Percentiles rank a stretch among this genome's conserved stretches.
These are phyloP conservation scores for Pseudocercospora crystallina DNA, from an alignment of 2,329 filamentous ascomycete genomes.

Conservation along the genomic window DNA sequence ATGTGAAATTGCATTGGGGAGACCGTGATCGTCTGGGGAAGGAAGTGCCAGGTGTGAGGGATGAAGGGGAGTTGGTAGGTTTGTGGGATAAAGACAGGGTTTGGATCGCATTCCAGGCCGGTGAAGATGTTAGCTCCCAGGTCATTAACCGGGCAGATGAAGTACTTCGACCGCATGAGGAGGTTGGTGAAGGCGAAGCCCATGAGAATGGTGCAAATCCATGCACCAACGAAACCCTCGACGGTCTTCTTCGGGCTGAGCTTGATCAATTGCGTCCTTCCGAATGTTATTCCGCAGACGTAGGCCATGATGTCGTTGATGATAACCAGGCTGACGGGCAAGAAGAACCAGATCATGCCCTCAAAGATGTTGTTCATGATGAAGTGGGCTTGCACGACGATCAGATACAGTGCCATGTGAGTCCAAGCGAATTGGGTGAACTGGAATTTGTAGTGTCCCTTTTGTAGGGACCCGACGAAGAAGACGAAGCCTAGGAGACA, in stretches of 20 bases:
- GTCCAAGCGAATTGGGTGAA: conserved; percentile 99
- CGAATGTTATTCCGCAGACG: conserved; percentile 94
- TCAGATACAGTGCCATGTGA: conserved; percentile 97
- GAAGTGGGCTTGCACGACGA: conserved; percentile 97
- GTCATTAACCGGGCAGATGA: conserved; percentile 96
- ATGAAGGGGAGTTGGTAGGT: conserved; percentile 65
- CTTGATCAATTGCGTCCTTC: conserved; percentile 94
- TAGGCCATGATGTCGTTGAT: conserved; percentile 99
- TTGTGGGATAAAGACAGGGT: conserved; percentile 83
- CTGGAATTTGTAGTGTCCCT: conserved; percentile 96
- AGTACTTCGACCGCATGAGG: conserved; percentile 89
- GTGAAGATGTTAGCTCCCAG: conserved; percentile 91
- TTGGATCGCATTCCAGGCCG: conserved; percentile 83
- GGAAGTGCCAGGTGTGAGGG: conserved; percentile 64
- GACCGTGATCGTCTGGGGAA: conserved; percentile 70
- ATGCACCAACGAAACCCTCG: conserved; percentile 90
- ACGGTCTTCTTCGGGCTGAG: conserved; percentile 99
- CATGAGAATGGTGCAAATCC: conserved; percentile 90
- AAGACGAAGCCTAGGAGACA: conserved; percentile 79
- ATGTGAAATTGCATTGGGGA: conserved; percentile 94
- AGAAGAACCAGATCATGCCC: conserved; percentile 99
- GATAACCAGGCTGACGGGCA: conserved; percentile 91
- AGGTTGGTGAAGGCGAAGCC: conserved; percentile 79
- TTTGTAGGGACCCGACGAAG: conserved; percentile 91
- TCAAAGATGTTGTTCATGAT: conserved; percentile 99